phyloP scores from a whole-genome alignment of 1,139 yeast species.

The Zhuliangozyma blackwelliae region DNA sequence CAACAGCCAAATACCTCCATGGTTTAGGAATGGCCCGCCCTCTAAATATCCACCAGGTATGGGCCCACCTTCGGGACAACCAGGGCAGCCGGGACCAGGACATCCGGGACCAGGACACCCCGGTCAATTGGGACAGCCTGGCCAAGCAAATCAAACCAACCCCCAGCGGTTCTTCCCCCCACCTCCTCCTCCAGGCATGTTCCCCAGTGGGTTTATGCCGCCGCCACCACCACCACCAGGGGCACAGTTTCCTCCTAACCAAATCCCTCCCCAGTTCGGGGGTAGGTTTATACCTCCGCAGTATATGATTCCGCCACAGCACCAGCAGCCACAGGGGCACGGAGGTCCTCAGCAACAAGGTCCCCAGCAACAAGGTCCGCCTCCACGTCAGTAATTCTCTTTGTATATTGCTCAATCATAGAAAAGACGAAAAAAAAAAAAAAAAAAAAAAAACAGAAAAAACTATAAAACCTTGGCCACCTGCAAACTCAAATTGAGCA shows the following conservation, averaged over 20 bases:
- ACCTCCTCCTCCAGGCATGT: conserved; percentile 14
- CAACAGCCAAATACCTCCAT: conserved; percentile 8
- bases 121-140: not conserved
- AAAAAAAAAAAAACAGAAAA: too few relatives aligned
- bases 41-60: conserved; percentile 6
- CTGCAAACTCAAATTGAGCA: conserved; percentile 65
- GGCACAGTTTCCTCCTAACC: conserved; percentile 12
- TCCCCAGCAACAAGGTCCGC: conserved; percentile 6
- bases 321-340: conserved; percentile 13
- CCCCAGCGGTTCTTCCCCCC: conserved; percentile 1
- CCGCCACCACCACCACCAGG: conserved; percentile 15
- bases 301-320: conserved; percentile 18
- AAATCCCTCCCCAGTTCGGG: conserved; percentile 20
- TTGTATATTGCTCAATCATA: too few relatives aligned
- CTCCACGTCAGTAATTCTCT: conserved; percentile 11
- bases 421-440: too few relatives aligned
- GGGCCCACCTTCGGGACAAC: conserved; percentile 10
- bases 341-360: conserved; percentile 13
- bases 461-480: conserved; percentile 40
- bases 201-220: conserved; percentile 13
- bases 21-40: conserved; percentile 8
- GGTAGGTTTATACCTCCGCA: conserved; percentile 19
- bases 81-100: conserved; percentile 5
- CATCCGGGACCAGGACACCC: conserved; percentile 13
- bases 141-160: too few relatives aligned